Evolutionary conservation across 1,284 basidiomycete genomes (phyloP).

Genomic region (Mycosarcoma mackinlayi): DNA sequence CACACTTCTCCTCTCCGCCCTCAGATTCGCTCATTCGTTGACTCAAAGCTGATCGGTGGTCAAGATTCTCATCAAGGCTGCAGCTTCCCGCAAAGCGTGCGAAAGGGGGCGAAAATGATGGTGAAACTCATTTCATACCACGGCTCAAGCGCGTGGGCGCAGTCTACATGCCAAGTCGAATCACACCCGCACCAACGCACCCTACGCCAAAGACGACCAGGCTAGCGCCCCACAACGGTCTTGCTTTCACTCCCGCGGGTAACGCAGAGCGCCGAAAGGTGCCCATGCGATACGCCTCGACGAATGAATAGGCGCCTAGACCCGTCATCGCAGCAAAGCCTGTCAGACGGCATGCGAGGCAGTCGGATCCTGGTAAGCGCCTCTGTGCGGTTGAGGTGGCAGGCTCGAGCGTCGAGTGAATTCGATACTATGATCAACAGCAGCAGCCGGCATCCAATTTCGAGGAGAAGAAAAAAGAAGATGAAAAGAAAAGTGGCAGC

Average conservation of each 20-base stretch:
- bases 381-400: background rate
- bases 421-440: constrained; percentile 18
- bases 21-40: background rate
- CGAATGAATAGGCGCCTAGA: constrained; percentile 56
- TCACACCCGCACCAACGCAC: constrained; percentile 42
- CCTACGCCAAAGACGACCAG: constrained; percentile 47
- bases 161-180: constrained; percentile 41
- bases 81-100: background rate
- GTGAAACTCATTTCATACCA: constrained; percentile 20
- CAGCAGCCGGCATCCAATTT: no score
- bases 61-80: background rate
- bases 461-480: no score
- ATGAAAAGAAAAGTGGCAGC: constrained; percentile 2
- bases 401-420: constrained; percentile 38
- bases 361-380: constrained; percentile 46
- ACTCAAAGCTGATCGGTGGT: background rate
- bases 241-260: constrained; percentile 28
- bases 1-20: no score
- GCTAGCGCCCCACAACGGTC: constrained; percentile 48
- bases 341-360: constrained; percentile 59
- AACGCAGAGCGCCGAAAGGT: constrained; percentile 39
- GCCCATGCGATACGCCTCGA: constrained; percentile 59
- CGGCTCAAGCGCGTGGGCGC: background rate
- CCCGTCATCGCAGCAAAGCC: constrained; percentile 59
- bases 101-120: no score